A percentile compares a stretch with the other conserved stretches of the same genome.
phyloP scores from a whole-genome alignment of 805 yeast species.

The Middelhovenomyces tepae region DNA sequence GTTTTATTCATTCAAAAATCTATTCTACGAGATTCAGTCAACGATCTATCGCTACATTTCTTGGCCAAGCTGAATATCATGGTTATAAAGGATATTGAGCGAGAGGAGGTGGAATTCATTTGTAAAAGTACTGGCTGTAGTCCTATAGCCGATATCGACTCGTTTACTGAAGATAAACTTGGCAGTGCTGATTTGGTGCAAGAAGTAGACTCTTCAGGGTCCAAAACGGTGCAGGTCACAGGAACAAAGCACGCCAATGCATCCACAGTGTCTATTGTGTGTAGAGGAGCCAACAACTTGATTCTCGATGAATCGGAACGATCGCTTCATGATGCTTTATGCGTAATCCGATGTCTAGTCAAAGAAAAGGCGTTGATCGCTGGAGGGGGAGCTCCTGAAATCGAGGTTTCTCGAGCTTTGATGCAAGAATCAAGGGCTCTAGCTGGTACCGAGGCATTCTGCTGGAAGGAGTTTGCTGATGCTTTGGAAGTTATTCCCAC shows the following conservation, averaged over 20 bases:
- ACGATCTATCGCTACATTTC: constrained; percentile 90
- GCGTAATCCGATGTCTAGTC: constrained; percentile 84
- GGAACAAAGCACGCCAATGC: constrained; percentile 16
- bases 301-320: constrained; percentile 95
- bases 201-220: constrained; percentile 82
- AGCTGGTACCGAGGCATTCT: constrained; percentile 82
- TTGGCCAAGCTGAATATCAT: constrained; percentile 84
- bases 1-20: constrained; percentile 85
- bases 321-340: constrained; percentile 92
- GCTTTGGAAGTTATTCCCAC: constrained; percentile 92
- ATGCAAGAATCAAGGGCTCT: constrained; percentile 61
- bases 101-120: constrained; percentile 93
- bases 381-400: constrained; percentile 98
- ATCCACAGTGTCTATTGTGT: constrained; percentile 75
- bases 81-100: constrained; percentile 91
- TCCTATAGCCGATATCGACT: constrained; percentile 92
- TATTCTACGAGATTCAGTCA: constrained; percentile 90
- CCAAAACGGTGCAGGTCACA: constrained; percentile 79
- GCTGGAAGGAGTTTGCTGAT: constrained; percentile 85
- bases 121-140: constrained; percentile 81
- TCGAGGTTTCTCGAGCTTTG: constrained; percentile 72
- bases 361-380: constrained; percentile 86
- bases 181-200: constrained; percentile 90
- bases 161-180: constrained; percentile 85
- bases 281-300: constrained; percentile 90